Evolutionary conservation across 192 early-diverging fungal genomes (phyloP), one percentile per base, ranked within the genome.

Genomic region (Thoreauomyces humboldtii): DNA sequence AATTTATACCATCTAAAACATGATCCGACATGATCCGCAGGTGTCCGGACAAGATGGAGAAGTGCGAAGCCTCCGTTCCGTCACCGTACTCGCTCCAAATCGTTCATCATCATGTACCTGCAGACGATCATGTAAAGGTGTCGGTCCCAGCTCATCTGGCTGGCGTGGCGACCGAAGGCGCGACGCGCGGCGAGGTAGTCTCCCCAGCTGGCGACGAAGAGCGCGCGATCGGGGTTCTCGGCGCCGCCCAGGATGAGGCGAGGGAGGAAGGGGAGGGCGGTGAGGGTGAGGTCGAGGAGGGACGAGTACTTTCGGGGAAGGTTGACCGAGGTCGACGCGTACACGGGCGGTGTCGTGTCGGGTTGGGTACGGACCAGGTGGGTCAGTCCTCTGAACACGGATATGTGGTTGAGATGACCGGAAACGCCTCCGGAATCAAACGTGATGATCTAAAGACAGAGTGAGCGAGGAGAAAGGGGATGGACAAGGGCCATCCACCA

Each of bases 371-470:
- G 28, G 15, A 42, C 25, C 22, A 55, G 59, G 24, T 62, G 54
- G 22, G 19, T 0, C 38, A 88, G 76, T 44, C 92, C 93, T 56
- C 82, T 72, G 66, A 88, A 90, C 19, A 83, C 79, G 12, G 94
- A 85, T 38, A 86, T 81, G 70, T 98, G 95, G 76, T 98, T 98
- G 45, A 81, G 75, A 61, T 98, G 95, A 0, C 90, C 90, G 28
- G 91, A 92, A 41, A 96, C 81, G 2, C 95, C 95, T 32, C 81
- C 73, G 11, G 79, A 66, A 73, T 98, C 95, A 78, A 96, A 98
- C 0, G 95, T 98, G 22, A 94, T 84, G 14, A 96, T 80, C 78
- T 68, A 52, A 41, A n/a, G 38, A n/a, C 11, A 41, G 38, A 41
- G 9, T 50, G 55, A 55, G 50, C 21, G 2, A 51, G 28, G 44